Base-by-base conservation (phyloP, 2,329 filamentous ascomycete genomes). In the Exophiala aquamarina region DNA sequence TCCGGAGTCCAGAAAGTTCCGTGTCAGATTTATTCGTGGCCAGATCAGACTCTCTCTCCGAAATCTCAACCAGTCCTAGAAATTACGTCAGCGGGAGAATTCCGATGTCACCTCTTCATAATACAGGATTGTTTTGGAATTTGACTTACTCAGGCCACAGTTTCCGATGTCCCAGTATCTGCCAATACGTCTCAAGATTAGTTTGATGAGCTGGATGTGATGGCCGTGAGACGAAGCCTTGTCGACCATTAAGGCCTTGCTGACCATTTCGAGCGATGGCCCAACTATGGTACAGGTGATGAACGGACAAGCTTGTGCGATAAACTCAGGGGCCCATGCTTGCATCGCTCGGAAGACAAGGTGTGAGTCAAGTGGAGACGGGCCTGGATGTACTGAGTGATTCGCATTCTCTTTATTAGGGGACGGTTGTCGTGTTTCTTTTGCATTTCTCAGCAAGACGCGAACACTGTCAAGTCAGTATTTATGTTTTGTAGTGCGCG, bases 121-220 rank as follows among this genome's bases (percentile, higher is more conserved):
- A 26, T 26, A 11, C 23, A 26, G 23, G 23, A n/a, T n/a, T n/a
- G n/a, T n/a, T n/a, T n/a, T 53, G 41, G 14, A 48, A 42, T 21
- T 19, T 54, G 15, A 40, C 47, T 38, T 54, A 26, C 23, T 51
- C 23, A 37, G 50, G 14, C 50, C 50, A 7, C 20, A 50, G 10
- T 35, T 47, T 15, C 50, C 50, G 4, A 46, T 53, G 21, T 53
- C 46, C 26, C 15, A 31, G 9, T 31, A 47, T 28, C 50, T 53
- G 18, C 26, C 41, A 11, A 38, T 26, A 6, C 23, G 23, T 26
- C 23, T 37, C 8, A 44, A 28, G 17, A 44, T 37, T 9, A 44
- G 42, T 18, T 44, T 44, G 13, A 44, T 15, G 28, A 37, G 18
- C 17, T 29, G 21, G 4, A 29, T 21, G 14, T 44, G 34, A n/a